A percentile compares a stretch with the other conserved stretches of the same genome.
phyloP scores from a whole-genome alignment of 2,329 filamentous ascomycete species.

The Colletotrichum spinosum region DNA sequence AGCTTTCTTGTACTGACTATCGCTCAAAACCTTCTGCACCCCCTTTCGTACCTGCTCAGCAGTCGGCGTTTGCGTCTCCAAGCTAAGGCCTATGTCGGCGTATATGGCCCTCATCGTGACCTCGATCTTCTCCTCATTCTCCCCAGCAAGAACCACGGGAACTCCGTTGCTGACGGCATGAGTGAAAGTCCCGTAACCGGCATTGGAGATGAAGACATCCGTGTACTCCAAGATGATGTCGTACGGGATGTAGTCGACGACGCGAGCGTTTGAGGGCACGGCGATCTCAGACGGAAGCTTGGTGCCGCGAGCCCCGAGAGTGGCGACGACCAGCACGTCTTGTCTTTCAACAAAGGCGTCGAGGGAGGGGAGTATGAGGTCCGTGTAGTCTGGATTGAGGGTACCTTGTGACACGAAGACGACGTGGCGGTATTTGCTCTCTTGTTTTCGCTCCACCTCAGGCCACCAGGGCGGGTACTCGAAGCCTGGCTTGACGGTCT shows the following conservation, averaged over 20 bases:
- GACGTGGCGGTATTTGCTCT: slow-evolving; percentile 41
- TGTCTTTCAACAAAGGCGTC: slow-evolving; percentile 51
- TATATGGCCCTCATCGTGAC: slow-evolving; percentile 54
- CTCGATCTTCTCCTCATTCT: slow-evolving; percentile 55
- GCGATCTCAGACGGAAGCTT: slow-evolving; percentile 7
- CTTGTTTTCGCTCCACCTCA: slow-evolving; percentile 46
- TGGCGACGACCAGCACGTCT: slow-evolving; percentile 50
- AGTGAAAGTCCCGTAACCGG: slow-evolving; percentile 59
- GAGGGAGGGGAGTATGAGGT: slow-evolving; percentile 59
- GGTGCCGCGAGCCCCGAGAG: slow-evolving; percentile 44
- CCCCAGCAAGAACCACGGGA: slow-evolving; percentile 59
- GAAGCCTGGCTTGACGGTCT: slow-evolving; percentile 43
- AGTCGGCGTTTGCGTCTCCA: slow-evolving; percentile 49
- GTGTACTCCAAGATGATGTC: slow-evolving; percentile 57
- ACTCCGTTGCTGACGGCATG: slow-evolving; percentile 58
- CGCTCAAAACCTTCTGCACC: slow-evolving; percentile 10
- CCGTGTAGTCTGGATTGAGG: slow-evolving; percentile 49
- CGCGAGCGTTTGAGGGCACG: slow-evolving; percentile 53
- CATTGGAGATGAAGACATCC: slow-evolving; percentile 61
- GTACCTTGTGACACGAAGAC: slow-evolving; percentile 63
- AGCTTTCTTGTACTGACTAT: slow-evolving; percentile 27
- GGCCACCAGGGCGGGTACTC: slow-evolving; percentile 58
- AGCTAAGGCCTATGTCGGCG: slow-evolving; percentile 58
- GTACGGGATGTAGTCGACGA: slow-evolving; percentile 62
- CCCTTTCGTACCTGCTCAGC: slow-evolving; percentile 31